Base-by-base conservation (phyloP, 805 yeast genomes). In the Sugiyamaella mastotermitis region DNA sequence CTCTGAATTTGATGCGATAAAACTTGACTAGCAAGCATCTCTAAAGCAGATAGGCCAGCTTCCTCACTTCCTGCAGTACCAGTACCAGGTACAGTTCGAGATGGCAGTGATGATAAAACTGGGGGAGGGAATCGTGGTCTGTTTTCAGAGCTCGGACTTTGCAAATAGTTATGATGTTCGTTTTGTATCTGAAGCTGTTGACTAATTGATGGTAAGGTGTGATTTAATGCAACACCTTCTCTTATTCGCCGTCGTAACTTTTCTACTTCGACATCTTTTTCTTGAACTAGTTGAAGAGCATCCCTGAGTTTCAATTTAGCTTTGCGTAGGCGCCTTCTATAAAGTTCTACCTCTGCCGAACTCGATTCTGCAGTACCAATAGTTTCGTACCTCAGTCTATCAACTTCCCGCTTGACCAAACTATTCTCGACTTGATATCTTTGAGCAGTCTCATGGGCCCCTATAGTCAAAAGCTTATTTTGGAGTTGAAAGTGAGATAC, bases 11-110 rank as follows among this genome's bases (percentile, higher is more conserved):
- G 65, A 38, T 65, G 69, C 31, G 40, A 40, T 29, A 72, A 51
- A 0, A 71, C 76, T 46, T 74, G 79, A 29, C 74, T 65, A 3
- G 80, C 80, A 38, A 75, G 57, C 41, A 71, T 54, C 10, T 78
- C 80, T 33, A 75, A 56, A 0, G 79, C 71, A 31, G 68, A 69
- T 33, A 75, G 45, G 61, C 69, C 68, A n/a, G n/a, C n/a, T n/a
- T n/a, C n/a, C n/a, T n/a, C n/a, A n/a, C n/a, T n/a, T n/a, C n/a
- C n/a, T n/a, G n/a, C n/a, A n/a, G n/a, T n/a, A n/a, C n/a, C n/a
- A n/a, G n/a, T n/a, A n/a, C n/a, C n/a, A n/a, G n/a, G n/a, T n/a
- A n/a, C n/a, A n/a, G n/a, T n/a, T n/a, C n/a, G n/a, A n/a, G n/a
- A n/a, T n/a, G n/a, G n/a, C n/a, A n/a, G n/a, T n/a, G n/a, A n/a